phyloP scores from a whole-genome alignment of 768 basidiomycete genomes.

The Boletus reticuloceps region DNA sequence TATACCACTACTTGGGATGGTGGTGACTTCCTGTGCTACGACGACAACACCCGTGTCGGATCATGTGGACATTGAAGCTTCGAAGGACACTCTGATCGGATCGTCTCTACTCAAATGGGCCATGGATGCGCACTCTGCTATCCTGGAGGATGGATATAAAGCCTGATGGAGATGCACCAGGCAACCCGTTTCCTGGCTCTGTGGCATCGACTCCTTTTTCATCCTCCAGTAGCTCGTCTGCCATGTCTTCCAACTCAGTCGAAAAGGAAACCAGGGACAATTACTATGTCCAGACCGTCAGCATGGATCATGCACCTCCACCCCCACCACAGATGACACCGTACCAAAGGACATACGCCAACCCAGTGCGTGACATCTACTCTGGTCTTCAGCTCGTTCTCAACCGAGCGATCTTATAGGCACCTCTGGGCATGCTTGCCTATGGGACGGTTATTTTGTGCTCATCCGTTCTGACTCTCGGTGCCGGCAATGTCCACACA shows the following conservation, averaged over 20 bases:
- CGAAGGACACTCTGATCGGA: no score
- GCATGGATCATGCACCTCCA: constrained; percentile 14
- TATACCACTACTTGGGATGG: constrained; percentile 10
- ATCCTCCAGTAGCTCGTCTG: neutral
- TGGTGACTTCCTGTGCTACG: neutral
- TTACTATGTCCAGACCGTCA: constrained; percentile 28
- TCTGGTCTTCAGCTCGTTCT: neutral
- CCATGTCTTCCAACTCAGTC: constrained; percentile 22
- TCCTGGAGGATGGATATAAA: constrained; percentile 16
- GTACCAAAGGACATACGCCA: constrained; percentile 26
- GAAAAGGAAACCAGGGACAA: constrained; percentile 24
- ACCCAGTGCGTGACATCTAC: constrained; percentile 15
- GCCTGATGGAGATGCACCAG: neutral
- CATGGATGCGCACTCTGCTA: neutral
- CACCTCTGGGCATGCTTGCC: constrained; percentile 28
- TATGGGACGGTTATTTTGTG: constrained; percentile 31
- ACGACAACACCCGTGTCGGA: constrained; percentile 1
- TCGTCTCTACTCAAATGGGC: neutral
- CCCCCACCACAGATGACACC: constrained; percentile 22
- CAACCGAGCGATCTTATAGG: constrained; percentile 9
- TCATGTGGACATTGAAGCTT: neutral
- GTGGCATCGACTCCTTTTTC: neutral
- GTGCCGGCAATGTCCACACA: constrained; percentile 16
- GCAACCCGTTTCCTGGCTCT: neutral
- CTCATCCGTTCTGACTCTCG: constrained; percentile 27